A percentile compares a stretch with the other conserved stretches of the same genome.
Evolutionary conservation across 768 basidiomycete species (phyloP).

Genomic region (Rhodosporidiobolus sp.): DNA sequence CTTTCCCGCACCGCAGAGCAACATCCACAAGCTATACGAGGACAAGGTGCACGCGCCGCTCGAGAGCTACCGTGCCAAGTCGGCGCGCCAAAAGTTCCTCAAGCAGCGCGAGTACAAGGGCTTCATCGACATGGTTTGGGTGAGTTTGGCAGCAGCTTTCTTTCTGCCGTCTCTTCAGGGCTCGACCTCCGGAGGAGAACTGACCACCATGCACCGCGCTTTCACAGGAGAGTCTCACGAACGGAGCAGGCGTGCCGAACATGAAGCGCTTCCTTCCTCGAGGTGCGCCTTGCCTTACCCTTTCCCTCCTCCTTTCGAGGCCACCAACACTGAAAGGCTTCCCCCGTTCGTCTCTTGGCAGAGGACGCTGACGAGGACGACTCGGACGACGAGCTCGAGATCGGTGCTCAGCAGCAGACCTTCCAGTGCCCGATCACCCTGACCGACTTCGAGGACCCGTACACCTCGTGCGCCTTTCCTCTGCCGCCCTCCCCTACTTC

Average conservation of each 20-base stretch:
- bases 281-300: conserved; percentile 52
- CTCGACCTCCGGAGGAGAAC: too few species aligned
- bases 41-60: conserved; percentile 52
- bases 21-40: conserved; percentile 54
- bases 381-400: conserved; percentile 80
- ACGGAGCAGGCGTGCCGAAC: conserved; percentile 67
- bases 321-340: background rate
- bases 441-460: conserved; percentile 63
- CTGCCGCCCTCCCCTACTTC: background rate
- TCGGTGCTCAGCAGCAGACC: conserved; percentile 78
- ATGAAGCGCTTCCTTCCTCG: conserved; percentile 67
- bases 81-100: conserved; percentile 74
- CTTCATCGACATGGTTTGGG: conserved; percentile 68
- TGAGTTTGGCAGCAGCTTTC: conserved; percentile 48
- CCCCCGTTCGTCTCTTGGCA: conserved; percentile 46
- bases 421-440: conserved; percentile 82
- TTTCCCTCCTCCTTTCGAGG: background rate
- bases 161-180: background rate
- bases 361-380: conserved; percentile 78
- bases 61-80: conserved; percentile 59
- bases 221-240: conserved; percentile 63
- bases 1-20: conserved; percentile 10
- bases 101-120: conserved; percentile 60
- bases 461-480: conserved; percentile 66
- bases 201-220: too few species aligned